Conservation (phyloP, 192 early-diverging fungal species). For the Podila minutissima region DNA sequence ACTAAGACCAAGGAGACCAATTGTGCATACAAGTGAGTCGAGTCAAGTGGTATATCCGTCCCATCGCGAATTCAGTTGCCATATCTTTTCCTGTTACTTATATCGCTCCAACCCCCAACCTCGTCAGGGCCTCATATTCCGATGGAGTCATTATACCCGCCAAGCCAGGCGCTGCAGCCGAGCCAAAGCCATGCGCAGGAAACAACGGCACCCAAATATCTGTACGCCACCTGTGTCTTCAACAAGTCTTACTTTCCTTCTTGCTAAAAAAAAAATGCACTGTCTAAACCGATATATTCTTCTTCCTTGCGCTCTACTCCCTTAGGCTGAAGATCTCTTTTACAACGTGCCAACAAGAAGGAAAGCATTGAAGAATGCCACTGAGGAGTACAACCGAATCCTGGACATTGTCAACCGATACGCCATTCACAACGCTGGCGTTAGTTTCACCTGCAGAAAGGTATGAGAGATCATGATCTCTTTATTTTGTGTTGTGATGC, state of each 20-base stretch:
- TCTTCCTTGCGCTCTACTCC: background rate
- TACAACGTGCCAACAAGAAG: constrained; percentile 90
- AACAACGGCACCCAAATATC: constrained; percentile 95
- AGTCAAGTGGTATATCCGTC: background rate
- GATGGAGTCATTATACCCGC: constrained; percentile 87
- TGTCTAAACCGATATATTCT: background rate
- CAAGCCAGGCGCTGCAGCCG: constrained; percentile 75
- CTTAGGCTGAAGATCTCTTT: constrained; percentile 92
- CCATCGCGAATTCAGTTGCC: background rate
- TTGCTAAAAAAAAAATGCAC: no score
- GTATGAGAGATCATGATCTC: constrained; percentile 39
- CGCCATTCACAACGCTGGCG: constrained; percentile 88
- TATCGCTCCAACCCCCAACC: background rate
- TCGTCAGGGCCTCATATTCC: constrained; percentile 76
- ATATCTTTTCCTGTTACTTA: background rate
- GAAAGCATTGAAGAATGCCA: constrained; percentile 84
- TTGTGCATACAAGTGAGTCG: constrained; percentile 73
- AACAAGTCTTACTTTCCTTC: background rate
- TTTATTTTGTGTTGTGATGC: background rate
- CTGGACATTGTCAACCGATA: constrained; percentile 92
- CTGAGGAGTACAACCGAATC: constrained; percentile 92
- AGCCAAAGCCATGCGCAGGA: constrained; percentile 94
- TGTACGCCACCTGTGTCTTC: constrained; percentile 51
- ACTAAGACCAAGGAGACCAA: constrained; percentile 80
- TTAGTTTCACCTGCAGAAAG: constrained; percentile 93